Conservation (phyloP, 306 rosid genomes). For the Fragaria ananassa region DNA sequence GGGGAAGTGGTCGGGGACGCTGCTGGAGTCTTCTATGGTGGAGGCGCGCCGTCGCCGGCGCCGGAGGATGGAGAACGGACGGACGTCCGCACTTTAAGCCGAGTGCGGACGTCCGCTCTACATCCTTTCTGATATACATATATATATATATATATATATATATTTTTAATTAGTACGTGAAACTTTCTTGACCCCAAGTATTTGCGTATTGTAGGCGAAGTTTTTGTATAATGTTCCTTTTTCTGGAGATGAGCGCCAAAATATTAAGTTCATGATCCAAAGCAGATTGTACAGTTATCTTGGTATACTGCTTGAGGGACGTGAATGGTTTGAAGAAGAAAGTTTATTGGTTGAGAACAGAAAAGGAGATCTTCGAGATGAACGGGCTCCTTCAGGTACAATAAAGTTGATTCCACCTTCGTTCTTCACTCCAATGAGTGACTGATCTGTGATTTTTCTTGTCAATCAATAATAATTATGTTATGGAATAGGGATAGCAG, state of each 20-base stretch:
- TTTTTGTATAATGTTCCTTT: slow-evolving; percentile 51
- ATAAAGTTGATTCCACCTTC: neutral
- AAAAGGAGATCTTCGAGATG: slow-evolving; percentile 31
- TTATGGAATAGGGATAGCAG: neutral
- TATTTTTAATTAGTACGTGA: neutral
- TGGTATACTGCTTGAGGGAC: slow-evolving; percentile 55
- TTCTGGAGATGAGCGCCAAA: slow-evolving; percentile 55
- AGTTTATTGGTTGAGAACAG: slow-evolving; percentile 28
- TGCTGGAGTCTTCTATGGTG: too few species aligned
- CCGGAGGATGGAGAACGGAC: too few species aligned
- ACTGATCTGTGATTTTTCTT: neutral
- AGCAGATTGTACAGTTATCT: slow-evolving; percentile 55
- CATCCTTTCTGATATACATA: too few species aligned
- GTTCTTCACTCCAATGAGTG: neutral
- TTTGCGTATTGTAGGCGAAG: slow-evolving; percentile 54
- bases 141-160: neutral
- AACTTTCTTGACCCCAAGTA: slow-evolving; percentile 4
- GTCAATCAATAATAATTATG: neutral
- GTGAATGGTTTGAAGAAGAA: slow-evolving; percentile 68
- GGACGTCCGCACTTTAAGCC: too few species aligned
- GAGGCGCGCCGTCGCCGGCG: too few species aligned
- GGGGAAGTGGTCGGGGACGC: too few species aligned
- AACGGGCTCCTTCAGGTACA: slow-evolving; percentile 55
- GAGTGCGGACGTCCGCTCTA: too few species aligned
- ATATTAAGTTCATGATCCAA: slow-evolving; percentile 57